Evolutionary conservation across 805 yeast genomes (phyloP).

Genomic region (Yamadazyma phyllophila): DNA sequence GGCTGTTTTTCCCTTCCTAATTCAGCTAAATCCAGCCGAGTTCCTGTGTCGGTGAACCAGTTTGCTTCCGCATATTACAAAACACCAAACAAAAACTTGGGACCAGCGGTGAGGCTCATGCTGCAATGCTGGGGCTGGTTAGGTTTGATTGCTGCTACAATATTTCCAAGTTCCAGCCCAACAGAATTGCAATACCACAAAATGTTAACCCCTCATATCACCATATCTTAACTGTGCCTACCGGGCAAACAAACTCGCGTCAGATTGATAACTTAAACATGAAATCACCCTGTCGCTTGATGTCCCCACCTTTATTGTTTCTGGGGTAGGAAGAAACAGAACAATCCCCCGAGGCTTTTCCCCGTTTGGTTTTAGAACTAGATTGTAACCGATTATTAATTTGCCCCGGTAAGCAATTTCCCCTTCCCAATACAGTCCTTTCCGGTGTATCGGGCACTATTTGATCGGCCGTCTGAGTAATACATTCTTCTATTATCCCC

Average conservation of each 20-base stretch:
- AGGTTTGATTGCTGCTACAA: background rate
- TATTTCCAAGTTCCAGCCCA: background rate
- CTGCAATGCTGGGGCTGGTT: background rate
- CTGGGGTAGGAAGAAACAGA: constrained; percentile 1
- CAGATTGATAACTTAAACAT: background rate
- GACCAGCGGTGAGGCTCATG: too few relatives aligned
- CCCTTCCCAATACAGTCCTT: background rate
- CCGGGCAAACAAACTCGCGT: background rate
- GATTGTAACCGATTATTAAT: background rate
- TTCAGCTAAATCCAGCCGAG: background rate
- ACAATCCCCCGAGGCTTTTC: background rate
- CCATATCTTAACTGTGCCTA: background rate
- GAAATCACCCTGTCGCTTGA: background rate
- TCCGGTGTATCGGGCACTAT: background rate
- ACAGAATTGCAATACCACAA: too few relatives aligned
- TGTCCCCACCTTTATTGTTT: background rate
- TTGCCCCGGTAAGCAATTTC: background rate
- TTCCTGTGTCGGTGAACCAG: background rate
- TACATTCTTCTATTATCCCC: background rate
- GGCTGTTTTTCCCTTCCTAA: background rate
- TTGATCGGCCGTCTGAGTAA: background rate
- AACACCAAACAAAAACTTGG: background rate
- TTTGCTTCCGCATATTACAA: background rate
- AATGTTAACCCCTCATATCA: background rate
- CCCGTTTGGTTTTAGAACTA: background rate